Evolutionary conservation across 202 grass and related monocot species (phyloP), one percentile per base, ranked within the genome.

Genomic region (Alloteropsis angusta): DNA sequence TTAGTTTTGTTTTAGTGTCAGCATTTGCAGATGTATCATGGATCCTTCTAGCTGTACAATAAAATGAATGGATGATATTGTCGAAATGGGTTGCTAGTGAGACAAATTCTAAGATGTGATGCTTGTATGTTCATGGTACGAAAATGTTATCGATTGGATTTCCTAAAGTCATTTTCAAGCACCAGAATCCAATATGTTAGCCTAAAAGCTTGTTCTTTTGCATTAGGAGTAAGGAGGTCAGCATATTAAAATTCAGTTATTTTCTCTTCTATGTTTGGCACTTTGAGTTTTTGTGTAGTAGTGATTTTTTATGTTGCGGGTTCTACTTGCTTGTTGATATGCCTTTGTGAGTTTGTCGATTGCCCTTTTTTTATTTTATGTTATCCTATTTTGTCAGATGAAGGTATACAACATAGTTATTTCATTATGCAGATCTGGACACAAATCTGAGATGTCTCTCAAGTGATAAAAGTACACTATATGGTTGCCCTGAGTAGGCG

Each of bases 351-450:
- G 28, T 37, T 25, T 46, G 47, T 49, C 19, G 12, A 21, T 11
- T 61, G 1, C 12, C 2, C n/a, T n/a, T 14, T 71, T 35, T 49
- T 15, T 30, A 13, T 57, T 79, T 68, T 34, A 52, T 41, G 58
- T 26, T 36, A 36, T 68, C 52, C 5, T 23, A 71, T 74, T 48
- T 19, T 78, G 18, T 60, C n/a, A 15, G 41, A 65, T 73, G n/a
- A 67, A 48, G 4, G 65, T 68, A 68, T 23, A 28, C 38, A 80
- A 77, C 50, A 43, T 18, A 39, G 37, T 38, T 28, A 11, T 82
- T 82, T 72, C 14, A 16, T 60, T 68, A 18, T 78, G 87, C 87
- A 89, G 87, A 60, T 73, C 19, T 38, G 15, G 5, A 37, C 15
- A 73, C 35, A 16, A 60, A 25, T 77, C 35, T 82, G 78, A 37